Evolutionary conservation across 345 rosid species (phyloP), one percentile per base, ranked within the genome.

Genomic region (Populus nigra): DNA sequence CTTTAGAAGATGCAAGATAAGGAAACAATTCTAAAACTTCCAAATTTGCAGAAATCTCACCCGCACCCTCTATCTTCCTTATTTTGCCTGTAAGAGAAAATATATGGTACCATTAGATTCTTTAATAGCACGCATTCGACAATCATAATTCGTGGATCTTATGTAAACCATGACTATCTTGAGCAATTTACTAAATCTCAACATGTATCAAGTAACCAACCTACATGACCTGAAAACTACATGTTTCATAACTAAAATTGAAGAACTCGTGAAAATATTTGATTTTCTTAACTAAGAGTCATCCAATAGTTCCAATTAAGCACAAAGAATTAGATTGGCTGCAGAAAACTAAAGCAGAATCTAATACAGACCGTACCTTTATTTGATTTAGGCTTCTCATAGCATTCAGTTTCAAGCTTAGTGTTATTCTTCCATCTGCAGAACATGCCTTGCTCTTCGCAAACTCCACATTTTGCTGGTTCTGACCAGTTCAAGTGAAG

Each of bases 61-160:
- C 73, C 23, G 74, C 67, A 69, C 62, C 72, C 63, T 38, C 61
- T 8, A 73, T 35, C 57, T 72, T 78, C 7, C 20, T 65, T 18
- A 25, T 75, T 3, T 49, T 27, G 53, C 62, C 62, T 55, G 62
- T n/a, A 55, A n/a, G n/a, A 55, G 62, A 22, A 55, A 55, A 55
- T 38, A 38, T 38, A 38, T 55, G 25, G 62, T 18, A 22, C 3
- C n/a, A n/a, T 55, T n/a, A 55, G 62, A 10, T 55, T 55, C 62
- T 55, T 6, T 23, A 55, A 7, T 9, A 53, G 61, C 11, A 7
- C 22, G 59, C 0, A 55, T 55, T 22, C n/a, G 61, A 55, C 11
- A 55, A 0, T 55, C 25, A 55, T 55, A 55, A 5, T 55, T 55
- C 27, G 22, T 55, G 62, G 25, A 10, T 8, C 9, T 23, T 55